These are phyloP conservation scores for Trifolium dubium DNA, from an alignment of 306 rosid species.

Conservation along the genomic window DNA sequence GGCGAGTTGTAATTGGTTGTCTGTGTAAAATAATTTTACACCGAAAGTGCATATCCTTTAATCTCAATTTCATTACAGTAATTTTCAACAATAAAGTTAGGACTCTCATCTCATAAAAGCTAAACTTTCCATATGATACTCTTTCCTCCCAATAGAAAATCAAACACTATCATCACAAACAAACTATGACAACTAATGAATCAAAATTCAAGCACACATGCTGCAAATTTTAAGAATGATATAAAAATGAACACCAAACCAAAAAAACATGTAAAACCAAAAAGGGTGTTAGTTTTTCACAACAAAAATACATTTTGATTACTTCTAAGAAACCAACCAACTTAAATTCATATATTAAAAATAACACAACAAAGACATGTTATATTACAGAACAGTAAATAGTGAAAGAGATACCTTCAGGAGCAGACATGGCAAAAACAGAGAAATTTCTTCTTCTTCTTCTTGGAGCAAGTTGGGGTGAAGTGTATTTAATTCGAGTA, in stretches of 20 bases:
- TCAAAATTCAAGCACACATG: conserved; percentile 15
- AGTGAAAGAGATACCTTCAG: conserved; percentile 60
- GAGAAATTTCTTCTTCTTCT: conserved; percentile 60
- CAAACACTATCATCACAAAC: background rate
- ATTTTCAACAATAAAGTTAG: conserved; percentile 4
- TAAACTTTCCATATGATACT: background rate
- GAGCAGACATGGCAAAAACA: conserved; percentile 74
- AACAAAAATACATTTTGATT: background rate
- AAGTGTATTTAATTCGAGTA: conserved; percentile 50
- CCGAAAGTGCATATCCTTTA: too few relatives aligned
- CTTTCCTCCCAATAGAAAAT: conserved; percentile 15
- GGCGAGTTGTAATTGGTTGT: too few relatives aligned
- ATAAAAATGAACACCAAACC: background rate
- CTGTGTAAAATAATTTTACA: too few relatives aligned
- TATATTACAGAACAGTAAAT: background rate
- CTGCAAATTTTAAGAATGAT: background rate
- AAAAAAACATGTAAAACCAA: conserved; percentile 26
- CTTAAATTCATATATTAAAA: background rate
- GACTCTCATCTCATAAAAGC: background rate
- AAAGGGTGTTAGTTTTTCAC: background rate
- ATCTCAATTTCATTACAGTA: background rate
- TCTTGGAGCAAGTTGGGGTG: conserved; percentile 38
- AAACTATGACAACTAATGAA: background rate
- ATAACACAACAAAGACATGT: background rate
- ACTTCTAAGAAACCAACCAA: background rate